phyloP scores from a whole-genome alignment of 2,329 filamentous ascomycete genomes.

The Exophiala sp. region DNA sequence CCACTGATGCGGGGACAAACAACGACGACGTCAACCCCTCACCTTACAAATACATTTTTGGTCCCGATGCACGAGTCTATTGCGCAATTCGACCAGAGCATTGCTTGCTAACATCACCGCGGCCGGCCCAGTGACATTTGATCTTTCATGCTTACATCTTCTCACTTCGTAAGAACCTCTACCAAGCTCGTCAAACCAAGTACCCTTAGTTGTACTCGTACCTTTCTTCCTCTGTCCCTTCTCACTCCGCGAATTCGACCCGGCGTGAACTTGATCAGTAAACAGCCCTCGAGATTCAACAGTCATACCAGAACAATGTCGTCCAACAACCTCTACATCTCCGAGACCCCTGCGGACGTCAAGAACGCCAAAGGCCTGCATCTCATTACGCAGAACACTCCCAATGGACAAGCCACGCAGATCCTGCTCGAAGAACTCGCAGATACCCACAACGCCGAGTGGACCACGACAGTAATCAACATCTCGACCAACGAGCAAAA shows the following conservation, averaged over 20 bases:
- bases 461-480: constrained; percentile 48
- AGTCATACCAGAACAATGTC: constrained; percentile 28
- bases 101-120: too few species aligned
- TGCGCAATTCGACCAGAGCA: background rate
- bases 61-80: background rate
- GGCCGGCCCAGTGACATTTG: too few species aligned
- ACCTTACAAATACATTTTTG: constrained; percentile 1
- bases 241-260: too few species aligned
- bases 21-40: background rate
- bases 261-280: too few species aligned
- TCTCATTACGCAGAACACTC: constrained; percentile 50
- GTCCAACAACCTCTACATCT: constrained; percentile 42
- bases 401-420: constrained; percentile 52
- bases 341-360: constrained; percentile 45
- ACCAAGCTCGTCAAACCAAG: too few species aligned
- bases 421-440: constrained; percentile 56
- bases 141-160: too few species aligned
- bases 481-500: constrained; percentile 55
- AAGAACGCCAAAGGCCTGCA: constrained; percentile 51
- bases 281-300: background rate
- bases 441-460: constrained; percentile 48
- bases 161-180: too few species aligned
- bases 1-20: background rate
- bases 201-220: too few species aligned
- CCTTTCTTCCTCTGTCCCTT: too few species aligned